Evolutionary conservation across 2,329 filamentous ascomycete genomes (phyloP).

Genomic region (Tolypocladium ophioglossoides): DNA sequence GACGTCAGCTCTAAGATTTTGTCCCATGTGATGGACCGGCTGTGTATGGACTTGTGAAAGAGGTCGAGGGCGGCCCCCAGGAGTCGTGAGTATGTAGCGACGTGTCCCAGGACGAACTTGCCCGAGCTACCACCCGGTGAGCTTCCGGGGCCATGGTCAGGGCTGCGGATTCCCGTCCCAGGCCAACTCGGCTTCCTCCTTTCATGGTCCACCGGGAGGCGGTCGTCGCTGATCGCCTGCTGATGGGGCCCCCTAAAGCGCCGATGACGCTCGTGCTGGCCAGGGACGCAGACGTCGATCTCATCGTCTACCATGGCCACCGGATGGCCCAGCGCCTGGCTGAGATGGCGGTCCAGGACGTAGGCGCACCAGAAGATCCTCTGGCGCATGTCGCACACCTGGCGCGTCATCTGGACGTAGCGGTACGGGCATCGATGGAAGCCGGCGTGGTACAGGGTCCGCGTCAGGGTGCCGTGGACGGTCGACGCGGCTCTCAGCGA

Average conservation of each 20-base stretch:
- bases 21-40: not conserved
- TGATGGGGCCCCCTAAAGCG: not conserved
- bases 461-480: conserved; percentile 33
- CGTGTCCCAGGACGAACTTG: not conserved
- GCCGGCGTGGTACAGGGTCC: conserved; percentile 36
- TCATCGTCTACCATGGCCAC: conserved; percentile 23
- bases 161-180: no score
- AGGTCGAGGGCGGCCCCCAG: not conserved
- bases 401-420: conserved; percentile 29
- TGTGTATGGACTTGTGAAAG: not conserved
- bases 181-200: no score
- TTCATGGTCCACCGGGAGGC: not conserved
- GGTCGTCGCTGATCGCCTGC: not conserved
- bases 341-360: conserved; percentile 24
- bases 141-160: not conserved
- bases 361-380: conserved; percentile 30
- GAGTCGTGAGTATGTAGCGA: not conserved
- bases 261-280: conserved; percentile 7
- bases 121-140: not conserved
- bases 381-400: conserved; percentile 22
- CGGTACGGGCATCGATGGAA: conserved; percentile 41
- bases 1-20: not conserved
- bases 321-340: conserved; percentile 24
- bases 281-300: conserved; percentile 25
- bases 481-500: conserved; percentile 37